A percentile compares a stretch with the other conserved stretches of the same genome.
Evolutionary conservation across 768 basidiomycete species (phyloP).

Genomic region (Imleria badia): DNA sequence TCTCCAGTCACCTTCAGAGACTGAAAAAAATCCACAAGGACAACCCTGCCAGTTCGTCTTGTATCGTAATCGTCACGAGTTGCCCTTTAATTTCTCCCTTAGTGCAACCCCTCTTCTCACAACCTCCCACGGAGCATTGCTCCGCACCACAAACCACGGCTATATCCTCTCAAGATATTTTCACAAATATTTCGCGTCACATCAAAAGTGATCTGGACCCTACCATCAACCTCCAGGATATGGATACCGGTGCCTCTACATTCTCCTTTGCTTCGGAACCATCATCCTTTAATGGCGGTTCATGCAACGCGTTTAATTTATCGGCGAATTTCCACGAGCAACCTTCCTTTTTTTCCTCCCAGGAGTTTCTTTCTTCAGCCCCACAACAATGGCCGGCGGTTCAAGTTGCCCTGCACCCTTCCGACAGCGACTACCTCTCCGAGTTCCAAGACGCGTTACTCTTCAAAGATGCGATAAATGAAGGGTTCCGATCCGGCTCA

Average conservation of each 20-base stretch:
- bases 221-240: constrained; percentile 6
- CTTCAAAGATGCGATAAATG: constrained; percentile 15
- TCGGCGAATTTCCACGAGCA: constrained; percentile 9
- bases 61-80: neutral
- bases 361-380: constrained; percentile 3
- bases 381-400: constrained; percentile 7
- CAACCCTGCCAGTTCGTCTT: constrained; percentile 33
- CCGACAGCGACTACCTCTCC: constrained; percentile 12
- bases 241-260: neutral
- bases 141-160: neutral
- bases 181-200: constrained; percentile 4
- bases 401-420: neutral
- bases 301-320: constrained; percentile 1
- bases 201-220: constrained; percentile 15
- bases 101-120: constrained; percentile 30
- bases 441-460: constrained; percentile 12
- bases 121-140: constrained; percentile 13
- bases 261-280: constrained; percentile 8
- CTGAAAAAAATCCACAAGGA: constrained; percentile 35
- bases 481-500: constrained; percentile 10
- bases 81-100: neutral
- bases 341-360: constrained; percentile 1
- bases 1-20: constrained; percentile 40
- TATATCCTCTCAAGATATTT: constrained; percentile 11
- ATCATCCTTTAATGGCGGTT: neutral